phyloP scores from a whole-genome alignment of 495 filamentous ascomycete species.

The Friedmanniomyces simplex region DNA sequence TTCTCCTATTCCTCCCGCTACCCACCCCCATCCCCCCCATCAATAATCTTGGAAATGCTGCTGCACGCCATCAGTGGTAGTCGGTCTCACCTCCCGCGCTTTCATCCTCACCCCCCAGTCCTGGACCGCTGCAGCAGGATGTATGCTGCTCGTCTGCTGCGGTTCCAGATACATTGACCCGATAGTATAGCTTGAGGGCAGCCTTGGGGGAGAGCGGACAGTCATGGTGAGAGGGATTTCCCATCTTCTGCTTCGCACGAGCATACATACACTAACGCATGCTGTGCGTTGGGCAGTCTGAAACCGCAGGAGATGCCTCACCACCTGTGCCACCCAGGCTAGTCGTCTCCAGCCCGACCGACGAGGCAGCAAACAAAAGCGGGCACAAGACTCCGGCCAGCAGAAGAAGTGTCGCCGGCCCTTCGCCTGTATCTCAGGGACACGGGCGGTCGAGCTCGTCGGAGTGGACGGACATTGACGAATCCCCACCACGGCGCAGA shows the following conservation, averaged over 20 bases:
- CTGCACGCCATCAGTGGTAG: conserved; percentile 15
- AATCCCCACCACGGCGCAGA: conserved; percentile 9
- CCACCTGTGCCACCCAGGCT: conserved; percentile 11
- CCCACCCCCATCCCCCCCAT: neutral
- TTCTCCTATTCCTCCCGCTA: conserved; percentile 8
- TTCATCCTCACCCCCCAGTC: neutral
- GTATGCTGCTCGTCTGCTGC: conserved; percentile 8
- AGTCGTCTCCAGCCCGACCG: conserved; percentile 11
- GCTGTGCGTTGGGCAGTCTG: conserved; percentile 9
- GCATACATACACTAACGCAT: conserved; percentile 7
- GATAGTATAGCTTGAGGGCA: neutral
- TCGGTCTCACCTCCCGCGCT: neutral
- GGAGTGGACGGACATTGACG: conserved; percentile 23
- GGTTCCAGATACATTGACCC: conserved; percentile 8
- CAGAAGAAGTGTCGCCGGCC: neutral
- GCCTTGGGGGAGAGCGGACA: neutral
- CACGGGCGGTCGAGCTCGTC: neutral
- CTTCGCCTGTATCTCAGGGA: neutral
- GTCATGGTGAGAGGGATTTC: conserved; percentile 10
- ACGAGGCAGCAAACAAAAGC: conserved; percentile 9
- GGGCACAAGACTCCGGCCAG: neutral
- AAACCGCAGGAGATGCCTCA: conserved; percentile 1
- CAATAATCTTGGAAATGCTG: conserved; percentile 5
- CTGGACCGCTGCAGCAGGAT: conserved; percentile 13
- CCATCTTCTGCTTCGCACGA: neutral